A percentile compares a stretch with the other conserved stretches of the same genome.
phyloP scores from a whole-genome alignment of 768 basidiomycete genomes.

The Mycena latifolia region DNA sequence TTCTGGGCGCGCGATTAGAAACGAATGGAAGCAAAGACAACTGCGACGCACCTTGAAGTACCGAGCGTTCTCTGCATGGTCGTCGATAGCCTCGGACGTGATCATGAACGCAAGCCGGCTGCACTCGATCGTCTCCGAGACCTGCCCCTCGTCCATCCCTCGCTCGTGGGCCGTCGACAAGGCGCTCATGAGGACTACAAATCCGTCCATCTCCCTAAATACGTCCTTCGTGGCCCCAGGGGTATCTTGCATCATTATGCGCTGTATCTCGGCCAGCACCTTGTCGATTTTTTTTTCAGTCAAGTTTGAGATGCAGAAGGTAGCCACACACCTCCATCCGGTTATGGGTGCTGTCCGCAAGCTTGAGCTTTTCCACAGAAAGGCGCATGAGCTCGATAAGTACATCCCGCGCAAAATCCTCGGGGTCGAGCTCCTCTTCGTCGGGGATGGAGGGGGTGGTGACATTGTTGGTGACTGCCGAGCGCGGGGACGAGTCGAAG shows the following conservation, averaged over 20 bases:
- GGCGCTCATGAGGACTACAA: constrained; percentile 79
- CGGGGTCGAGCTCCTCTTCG: constrained; percentile 62
- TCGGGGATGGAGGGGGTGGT: constrained; percentile 36
- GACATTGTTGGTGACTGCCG: constrained; percentile 38
- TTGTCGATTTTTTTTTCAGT: constrained; percentile 39
- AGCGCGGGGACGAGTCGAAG: constrained; percentile 61
- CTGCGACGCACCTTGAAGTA: constrained; percentile 73
- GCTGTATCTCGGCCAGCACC: constrained; percentile 76
- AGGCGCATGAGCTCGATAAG: constrained; percentile 78
- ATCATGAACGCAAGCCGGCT: constrained; percentile 74
- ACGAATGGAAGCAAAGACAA: background rate
- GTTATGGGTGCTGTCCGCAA: constrained; percentile 57
- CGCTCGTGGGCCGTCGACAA: constrained; percentile 68
- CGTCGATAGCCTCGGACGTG: constrained; percentile 72
- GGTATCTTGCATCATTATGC: constrained; percentile 74
- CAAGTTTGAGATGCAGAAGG: background rate
- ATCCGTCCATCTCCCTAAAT: constrained; percentile 87
- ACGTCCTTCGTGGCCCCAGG: constrained; percentile 70
- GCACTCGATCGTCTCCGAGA: constrained; percentile 60
- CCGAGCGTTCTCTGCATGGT: constrained; percentile 64
- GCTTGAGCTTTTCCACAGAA: constrained; percentile 77
- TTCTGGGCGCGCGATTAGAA: constrained; percentile 47
- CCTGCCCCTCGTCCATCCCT: constrained; percentile 49
- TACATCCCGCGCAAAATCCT: constrained; percentile 82
- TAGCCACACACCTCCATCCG: constrained; percentile 64